These are phyloP conservation scores for Cytospora schulzeri DNA, from an alignment of 2,329 filamentous ascomycete species.

Conservation along the genomic window DNA sequence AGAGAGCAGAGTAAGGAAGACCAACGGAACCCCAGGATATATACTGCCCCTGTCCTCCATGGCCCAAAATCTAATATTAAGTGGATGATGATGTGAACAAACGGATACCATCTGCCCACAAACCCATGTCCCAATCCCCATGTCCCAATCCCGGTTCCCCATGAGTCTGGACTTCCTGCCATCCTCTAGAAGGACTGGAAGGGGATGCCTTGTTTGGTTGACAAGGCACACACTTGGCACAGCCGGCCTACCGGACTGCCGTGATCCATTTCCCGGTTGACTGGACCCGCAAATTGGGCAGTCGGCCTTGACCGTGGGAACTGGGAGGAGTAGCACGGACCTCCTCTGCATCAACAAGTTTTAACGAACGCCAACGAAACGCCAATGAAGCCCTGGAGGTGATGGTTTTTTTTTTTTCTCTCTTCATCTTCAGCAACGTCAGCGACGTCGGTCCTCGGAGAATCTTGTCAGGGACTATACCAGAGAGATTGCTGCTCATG, in stretches of 20 bases:
- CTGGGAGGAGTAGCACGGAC: conserved; percentile 9
- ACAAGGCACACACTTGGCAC: background rate
- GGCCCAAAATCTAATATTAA: conserved; percentile 18
- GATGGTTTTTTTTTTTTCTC: conserved; percentile 6
- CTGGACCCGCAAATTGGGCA: background rate
- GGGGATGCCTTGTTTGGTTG: conserved; percentile 12
- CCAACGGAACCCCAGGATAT: background rate
- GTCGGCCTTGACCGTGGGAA: conserved; percentile 1
- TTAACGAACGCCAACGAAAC: background rate
- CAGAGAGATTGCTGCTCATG: background rate
- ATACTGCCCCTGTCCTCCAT: conserved; percentile 11
- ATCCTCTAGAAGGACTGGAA: background rate
- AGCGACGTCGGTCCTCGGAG: background rate
- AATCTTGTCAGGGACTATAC: background rate
- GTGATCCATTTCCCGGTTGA: no score
- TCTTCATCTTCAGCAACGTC: background rate
- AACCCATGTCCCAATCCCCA: conserved; percentile 17
- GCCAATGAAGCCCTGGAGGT: conserved; percentile 4
- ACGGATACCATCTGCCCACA: conserved; percentile 12
- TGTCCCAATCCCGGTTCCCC: background rate
- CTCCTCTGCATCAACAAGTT: background rate
- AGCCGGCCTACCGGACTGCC: no score
- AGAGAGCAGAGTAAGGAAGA: background rate
- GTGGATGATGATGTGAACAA: conserved; percentile 19
- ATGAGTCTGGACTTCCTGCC: background rate